Percentiles rank a stretch among this genome's conserved stretches.
phyloP scores from a whole-genome alignment of 2,329 filamentous ascomycete species.

The Helicocarpus griseus region DNA sequence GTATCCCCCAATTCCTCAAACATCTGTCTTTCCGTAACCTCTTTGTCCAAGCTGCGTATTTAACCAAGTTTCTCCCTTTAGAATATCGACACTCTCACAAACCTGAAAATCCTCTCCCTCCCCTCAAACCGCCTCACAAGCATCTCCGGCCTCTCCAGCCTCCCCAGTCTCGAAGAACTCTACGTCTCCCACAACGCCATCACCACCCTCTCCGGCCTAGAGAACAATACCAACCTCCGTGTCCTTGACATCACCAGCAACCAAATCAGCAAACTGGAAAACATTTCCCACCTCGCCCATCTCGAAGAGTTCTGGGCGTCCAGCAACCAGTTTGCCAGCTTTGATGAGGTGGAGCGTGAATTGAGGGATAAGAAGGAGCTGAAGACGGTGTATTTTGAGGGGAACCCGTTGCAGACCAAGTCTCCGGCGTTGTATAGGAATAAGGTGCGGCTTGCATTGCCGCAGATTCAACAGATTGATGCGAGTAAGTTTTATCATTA shows the following conservation, averaged over 20 bases:
- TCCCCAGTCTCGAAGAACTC: conserved; percentile 75
- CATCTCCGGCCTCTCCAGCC: conserved; percentile 63
- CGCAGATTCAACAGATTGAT: conserved; percentile 87
- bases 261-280: conserved; percentile 62
- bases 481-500: conserved; percentile 61
- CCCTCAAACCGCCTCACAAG: conserved; percentile 86
- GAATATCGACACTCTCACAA: conserved; percentile 63
- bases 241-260: conserved; percentile 89
- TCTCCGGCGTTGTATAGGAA: conserved; percentile 84
- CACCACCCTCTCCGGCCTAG: conserved; percentile 63
- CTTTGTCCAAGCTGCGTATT: neutral
- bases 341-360: conserved; percentile 67
- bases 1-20: conserved; percentile 25
- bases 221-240: conserved; percentile 56
- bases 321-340: conserved; percentile 71
- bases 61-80: conserved; percentile 14
- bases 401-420: conserved; percentile 74
- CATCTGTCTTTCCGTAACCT: neutral
- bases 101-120: conserved; percentile 80
- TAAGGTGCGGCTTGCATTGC: conserved; percentile 79
- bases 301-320: conserved; percentile 93
- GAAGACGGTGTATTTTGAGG: conserved; percentile 92
- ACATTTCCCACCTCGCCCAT: conserved; percentile 57
- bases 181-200: conserved; percentile 96
- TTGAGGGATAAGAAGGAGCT: conserved; percentile 69